Evolutionary conservation across 257 asterid genomes (phyloP).

Genomic region (Misopates orontium): DNA sequence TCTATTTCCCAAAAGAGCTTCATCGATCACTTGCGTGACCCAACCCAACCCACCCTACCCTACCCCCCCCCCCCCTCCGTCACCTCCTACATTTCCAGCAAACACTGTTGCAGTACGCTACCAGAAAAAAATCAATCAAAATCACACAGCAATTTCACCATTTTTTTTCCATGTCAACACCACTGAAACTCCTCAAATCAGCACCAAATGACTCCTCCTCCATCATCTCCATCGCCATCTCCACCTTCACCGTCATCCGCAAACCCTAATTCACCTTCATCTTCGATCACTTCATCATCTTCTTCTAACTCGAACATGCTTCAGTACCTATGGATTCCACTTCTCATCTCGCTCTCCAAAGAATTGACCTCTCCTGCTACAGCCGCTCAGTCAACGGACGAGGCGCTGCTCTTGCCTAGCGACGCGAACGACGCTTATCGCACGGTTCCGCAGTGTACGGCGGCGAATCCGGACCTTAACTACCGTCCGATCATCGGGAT

Average conservation of each 20-base stretch:
- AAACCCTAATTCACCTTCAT: not conserved
- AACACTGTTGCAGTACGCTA: no score
- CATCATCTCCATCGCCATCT: conserved; percentile 16
- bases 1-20: no score
- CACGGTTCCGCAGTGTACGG: conserved; percentile 43
- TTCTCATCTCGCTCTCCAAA: conserved; percentile 50
- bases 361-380: conserved; percentile 39
- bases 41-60: no score
- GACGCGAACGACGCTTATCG: conserved; percentile 28
- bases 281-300: conserved; percentile 32
- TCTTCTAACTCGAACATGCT: conserved; percentile 42
- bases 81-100: no score
- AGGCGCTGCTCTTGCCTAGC: conserved; percentile 46
- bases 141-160: not conserved
- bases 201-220: conserved; percentile 9
- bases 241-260: conserved; percentile 16
- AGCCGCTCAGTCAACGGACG: conserved; percentile 29
- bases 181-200: conserved; percentile 19
- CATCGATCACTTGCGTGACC: no score
- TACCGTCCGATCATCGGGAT: conserved; percentile 85
- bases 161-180: conserved; percentile 29
- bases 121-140: no score
- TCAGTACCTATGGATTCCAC: conserved; percentile 47
- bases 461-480: conserved; percentile 57
- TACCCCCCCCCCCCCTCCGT: no score